Percentiles rank a stretch among this genome's conserved stretches.
Evolutionary conservation across 2,329 filamentous ascomycete species (phyloP).

Genomic region (Seiridium unicorne): DNA sequence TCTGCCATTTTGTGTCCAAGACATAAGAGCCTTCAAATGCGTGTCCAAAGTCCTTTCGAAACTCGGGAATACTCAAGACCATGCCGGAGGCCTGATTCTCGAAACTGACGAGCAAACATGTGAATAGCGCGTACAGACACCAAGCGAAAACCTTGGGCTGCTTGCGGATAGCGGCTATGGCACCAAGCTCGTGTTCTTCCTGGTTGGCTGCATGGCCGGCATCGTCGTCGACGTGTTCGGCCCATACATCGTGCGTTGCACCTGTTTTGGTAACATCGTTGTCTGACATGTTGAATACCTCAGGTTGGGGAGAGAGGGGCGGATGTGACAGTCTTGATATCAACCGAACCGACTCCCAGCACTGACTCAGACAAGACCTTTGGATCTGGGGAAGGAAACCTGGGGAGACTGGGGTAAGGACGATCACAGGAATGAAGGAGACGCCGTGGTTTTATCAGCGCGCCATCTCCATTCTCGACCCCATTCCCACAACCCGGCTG

Average conservation of each 20-base stretch:
- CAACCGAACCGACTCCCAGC: background rate
- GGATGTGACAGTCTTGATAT: background rate
- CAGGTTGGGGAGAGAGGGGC: background rate
- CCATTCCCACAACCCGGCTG: no score
- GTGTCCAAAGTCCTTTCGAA: conserved; percentile 4
- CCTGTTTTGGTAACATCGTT: background rate
- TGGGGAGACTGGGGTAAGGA: background rate
- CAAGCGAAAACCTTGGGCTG: background rate
- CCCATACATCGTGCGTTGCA: background rate
- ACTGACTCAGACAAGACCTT: background rate
- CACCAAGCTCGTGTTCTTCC: conserved; percentile 1
- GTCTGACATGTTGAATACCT: background rate
- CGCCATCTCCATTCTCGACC: no score
- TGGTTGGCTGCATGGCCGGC: background rate
- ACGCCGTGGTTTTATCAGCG: background rate
- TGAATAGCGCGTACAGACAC: conserved; percentile 1
- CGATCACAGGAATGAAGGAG: background rate
- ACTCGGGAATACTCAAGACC: conserved; percentile 4
- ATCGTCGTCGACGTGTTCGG: conserved; percentile 1
- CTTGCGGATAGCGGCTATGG: background rate
- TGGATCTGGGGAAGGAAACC: background rate
- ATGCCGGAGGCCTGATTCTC: conserved; percentile 4
- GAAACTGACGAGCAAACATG: conserved; percentile 1
- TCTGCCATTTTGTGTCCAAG: background rate
- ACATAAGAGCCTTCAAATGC: conserved; percentile 1